Conservation (phyloP, 768 basidiomycete genomes). For the Mycena galericulata region DNA sequence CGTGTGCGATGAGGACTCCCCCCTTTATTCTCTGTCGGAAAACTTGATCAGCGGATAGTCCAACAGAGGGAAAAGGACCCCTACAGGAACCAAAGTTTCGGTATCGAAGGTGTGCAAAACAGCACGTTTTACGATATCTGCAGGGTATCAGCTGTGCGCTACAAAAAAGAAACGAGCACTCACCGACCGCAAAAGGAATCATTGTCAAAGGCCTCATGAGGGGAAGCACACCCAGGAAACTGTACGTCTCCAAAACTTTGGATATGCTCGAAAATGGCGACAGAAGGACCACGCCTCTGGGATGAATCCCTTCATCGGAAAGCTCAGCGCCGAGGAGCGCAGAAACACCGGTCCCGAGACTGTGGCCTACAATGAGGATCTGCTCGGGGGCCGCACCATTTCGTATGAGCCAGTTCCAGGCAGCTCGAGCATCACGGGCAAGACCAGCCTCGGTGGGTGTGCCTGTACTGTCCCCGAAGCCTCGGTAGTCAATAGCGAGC, state of each 20-base stretch:
- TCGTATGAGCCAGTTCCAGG: slow-evolving; percentile 73
- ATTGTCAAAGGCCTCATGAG: slow-evolving; percentile 75
- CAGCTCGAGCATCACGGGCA: slow-evolving; percentile 76
- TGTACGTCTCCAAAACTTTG: slow-evolving; percentile 75
- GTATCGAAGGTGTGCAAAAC: slow-evolving; percentile 74
- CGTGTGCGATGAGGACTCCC: slow-evolving; percentile 79
- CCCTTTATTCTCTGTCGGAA: slow-evolving; percentile 68
- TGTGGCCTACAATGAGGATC: slow-evolving; percentile 78
- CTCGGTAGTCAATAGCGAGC: slow-evolving; percentile 90
- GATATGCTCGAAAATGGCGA: slow-evolving; percentile 71
- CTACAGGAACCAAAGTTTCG: slow-evolving; percentile 67
- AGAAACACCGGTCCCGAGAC: slow-evolving; percentile 80
- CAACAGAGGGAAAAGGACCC: slow-evolving; percentile 34
- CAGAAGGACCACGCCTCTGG: slow-evolving; percentile 63
- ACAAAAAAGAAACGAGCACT: slow-evolving; percentile 44
- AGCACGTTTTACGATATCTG: slow-evolving; percentile 67
- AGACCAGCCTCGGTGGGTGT: slow-evolving; percentile 83
- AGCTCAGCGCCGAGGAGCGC: slow-evolving; percentile 59
- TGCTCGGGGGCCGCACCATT: slow-evolving; percentile 61
- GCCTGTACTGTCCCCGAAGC: slow-evolving; percentile 90
- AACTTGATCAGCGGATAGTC: slow-evolving; percentile 24
- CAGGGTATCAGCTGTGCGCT: slow-evolving; percentile 33
- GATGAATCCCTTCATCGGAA: slow-evolving; percentile 55
- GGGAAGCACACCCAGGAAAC: slow-evolving; percentile 74
- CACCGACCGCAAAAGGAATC: slow-evolving; percentile 73